phyloP scores from a whole-genome alignment of 345 rosid species.

The Boechera divaricarpa region DNA sequence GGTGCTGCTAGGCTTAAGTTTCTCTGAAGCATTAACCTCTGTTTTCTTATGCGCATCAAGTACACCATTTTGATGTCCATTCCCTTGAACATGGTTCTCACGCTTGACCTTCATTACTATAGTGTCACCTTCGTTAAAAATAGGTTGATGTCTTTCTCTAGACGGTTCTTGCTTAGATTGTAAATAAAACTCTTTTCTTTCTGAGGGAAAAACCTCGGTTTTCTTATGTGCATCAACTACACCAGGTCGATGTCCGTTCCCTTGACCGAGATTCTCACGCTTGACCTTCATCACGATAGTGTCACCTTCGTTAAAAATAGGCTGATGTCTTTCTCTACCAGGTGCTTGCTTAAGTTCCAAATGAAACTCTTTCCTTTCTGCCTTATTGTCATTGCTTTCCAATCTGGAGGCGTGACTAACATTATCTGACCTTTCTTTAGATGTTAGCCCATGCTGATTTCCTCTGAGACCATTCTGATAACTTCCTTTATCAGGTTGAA shows the following conservation, averaged over 20 bases:
- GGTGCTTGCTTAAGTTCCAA: constrained; percentile 29
- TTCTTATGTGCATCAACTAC: constrained; percentile 47
- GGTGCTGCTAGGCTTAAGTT: constrained; percentile 52
- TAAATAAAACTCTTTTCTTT: constrained; percentile 43
- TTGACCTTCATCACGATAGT: constrained; percentile 43
- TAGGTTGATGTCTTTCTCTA: constrained; percentile 44
- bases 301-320: constrained; percentile 30
- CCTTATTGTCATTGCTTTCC: constrained; percentile 3
- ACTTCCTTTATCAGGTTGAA: constrained; percentile 30
- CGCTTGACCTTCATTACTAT: constrained; percentile 48
- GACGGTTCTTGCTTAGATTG: constrained; percentile 45
- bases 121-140: constrained; percentile 42
- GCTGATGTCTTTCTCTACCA: constrained; percentile 43
- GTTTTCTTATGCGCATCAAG: constrained; percentile 46
- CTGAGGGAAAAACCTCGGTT: constrained; percentile 49
- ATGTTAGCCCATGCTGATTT: constrained; percentile 33
- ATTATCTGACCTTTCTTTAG: constrained; percentile 31
- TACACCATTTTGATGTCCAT: constrained; percentile 49
- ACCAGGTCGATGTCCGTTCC: constrained; percentile 49
- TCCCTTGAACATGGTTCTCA: constrained; percentile 44
- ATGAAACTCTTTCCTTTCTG: constrained; percentile 36
- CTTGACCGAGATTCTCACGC: constrained; percentile 34
- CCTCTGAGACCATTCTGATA: constrained; percentile 33
- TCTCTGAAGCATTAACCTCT: constrained; percentile 51
- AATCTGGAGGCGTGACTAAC: constrained; percentile 28